These are phyloP conservation scores for Fusarium sp. DNA, from an alignment of 2,329 filamentous ascomycete species.

Conservation along the genomic window DNA sequence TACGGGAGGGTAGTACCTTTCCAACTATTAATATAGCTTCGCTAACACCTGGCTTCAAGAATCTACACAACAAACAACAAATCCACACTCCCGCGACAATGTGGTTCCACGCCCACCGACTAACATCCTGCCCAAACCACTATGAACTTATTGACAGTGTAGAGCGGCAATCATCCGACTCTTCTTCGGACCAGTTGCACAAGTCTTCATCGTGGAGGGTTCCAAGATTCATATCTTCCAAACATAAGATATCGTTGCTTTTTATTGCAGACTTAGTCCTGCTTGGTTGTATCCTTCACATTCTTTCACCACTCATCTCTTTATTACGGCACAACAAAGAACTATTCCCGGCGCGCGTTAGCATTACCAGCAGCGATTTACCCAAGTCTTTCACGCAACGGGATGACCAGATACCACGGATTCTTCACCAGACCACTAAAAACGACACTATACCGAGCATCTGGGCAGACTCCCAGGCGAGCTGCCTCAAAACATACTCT, in stretches of 20 bases:
- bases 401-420: neutral
- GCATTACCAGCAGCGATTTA: neutral
- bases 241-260: neutral
- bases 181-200: neutral
- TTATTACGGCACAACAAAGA: neutral
- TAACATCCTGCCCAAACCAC: neutral
- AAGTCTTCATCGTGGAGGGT: neutral
- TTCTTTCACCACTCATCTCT: neutral
- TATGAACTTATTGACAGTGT: neutral
- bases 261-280: neutral
- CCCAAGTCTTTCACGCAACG: neutral
- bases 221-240: neutral
- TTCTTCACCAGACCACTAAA: neutral
- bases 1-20: too few relatives aligned
- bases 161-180: neutral
- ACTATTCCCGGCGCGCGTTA: neutral
- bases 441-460: neutral
- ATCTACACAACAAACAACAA: too few relatives aligned
- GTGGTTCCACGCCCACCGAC: neutral
- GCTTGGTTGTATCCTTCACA: neutral
- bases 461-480: neutral
- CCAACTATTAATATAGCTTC: too few relatives aligned
- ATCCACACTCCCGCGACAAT: neutral
- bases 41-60: too few relatives aligned
- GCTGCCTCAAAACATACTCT: neutral